Conservation (phyloP, 139 green algal genomes). For the Eudorina sp. region DNA sequence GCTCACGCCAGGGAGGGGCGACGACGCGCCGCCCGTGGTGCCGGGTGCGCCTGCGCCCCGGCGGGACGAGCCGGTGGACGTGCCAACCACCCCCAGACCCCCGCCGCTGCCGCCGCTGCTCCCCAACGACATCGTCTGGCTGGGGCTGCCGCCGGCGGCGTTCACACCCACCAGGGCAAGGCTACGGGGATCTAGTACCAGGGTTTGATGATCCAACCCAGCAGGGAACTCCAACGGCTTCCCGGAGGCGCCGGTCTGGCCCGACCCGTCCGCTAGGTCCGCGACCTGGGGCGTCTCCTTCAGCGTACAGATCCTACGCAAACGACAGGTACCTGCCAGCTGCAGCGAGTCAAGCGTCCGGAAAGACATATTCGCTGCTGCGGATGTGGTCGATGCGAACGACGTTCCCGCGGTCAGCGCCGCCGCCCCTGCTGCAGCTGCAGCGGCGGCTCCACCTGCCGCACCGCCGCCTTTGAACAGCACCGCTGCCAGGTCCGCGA, state of each 20-base stretch:
- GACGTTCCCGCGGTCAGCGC: background rate
- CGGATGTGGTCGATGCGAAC: background rate
- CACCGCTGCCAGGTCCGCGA: slow-evolving; percentile 39
- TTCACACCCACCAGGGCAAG: background rate
- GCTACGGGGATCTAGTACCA: slow-evolving; percentile 41
- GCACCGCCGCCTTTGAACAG: slow-evolving; percentile 31
- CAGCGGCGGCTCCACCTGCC: background rate
- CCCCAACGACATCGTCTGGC: background rate
- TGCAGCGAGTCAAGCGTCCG: slow-evolving; percentile 43
- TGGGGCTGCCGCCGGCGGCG: background rate
- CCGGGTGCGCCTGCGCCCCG: background rate
- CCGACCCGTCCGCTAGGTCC: background rate
- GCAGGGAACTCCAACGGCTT: slow-evolving; percentile 54
- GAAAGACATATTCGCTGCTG: background rate
- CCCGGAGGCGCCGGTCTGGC: too few relatives aligned
- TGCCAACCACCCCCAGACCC: slow-evolving; percentile 5
- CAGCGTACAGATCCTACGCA: slow-evolving; percentile 54
- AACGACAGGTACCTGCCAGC: slow-evolving; percentile 37
- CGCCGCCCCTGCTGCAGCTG: background rate
- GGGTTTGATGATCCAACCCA: slow-evolving; percentile 32
- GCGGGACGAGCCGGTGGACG: slow-evolving; percentile 4
- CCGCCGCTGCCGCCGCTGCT: background rate
- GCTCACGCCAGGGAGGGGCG: background rate
- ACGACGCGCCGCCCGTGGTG: background rate
- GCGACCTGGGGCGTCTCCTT: slow-evolving; percentile 25